Conservation (phyloP, 345 rosid species). For the Hibiscus trionum region DNA sequence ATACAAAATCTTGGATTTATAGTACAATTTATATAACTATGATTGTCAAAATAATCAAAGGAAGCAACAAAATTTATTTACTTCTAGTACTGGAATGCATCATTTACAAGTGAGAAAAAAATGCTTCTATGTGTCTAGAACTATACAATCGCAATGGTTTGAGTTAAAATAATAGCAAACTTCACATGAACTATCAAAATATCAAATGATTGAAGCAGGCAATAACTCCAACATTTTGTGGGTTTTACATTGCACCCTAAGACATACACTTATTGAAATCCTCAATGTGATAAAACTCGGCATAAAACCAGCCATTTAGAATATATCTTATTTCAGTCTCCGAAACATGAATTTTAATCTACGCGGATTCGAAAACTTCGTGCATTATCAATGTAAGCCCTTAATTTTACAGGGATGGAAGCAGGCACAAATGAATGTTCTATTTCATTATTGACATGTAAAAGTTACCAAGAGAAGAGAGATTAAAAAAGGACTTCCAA, state of each 20-base stretch:
- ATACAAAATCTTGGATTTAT: not conserved
- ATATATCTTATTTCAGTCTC: not conserved
- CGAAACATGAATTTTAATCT: not conserved
- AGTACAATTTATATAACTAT: not conserved
- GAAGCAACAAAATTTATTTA: not conserved
- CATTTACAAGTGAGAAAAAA: not conserved
- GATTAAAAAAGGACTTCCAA: not conserved
- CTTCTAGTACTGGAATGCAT: not conserved
- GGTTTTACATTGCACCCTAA: not conserved
- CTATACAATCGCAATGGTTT: not conserved
- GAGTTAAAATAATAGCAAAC: not conserved
- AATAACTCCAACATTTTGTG: not conserved
- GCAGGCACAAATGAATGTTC: too few species aligned
- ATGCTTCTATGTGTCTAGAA: not conserved
- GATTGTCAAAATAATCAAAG: not conserved
- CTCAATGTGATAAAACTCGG: not conserved
- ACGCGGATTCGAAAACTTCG: not conserved
- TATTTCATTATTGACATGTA: not conserved
- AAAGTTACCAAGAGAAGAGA: not conserved
- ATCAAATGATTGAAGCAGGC: not conserved
- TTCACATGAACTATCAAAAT: not conserved
- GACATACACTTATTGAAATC: not conserved
- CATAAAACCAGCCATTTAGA: not conserved
- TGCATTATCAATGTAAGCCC: not conserved
- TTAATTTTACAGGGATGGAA: not conserved